Base-by-base conservation (phyloP, 2,329 filamentous ascomycete genomes). In the Neodidymelliopsis sp. region DNA sequence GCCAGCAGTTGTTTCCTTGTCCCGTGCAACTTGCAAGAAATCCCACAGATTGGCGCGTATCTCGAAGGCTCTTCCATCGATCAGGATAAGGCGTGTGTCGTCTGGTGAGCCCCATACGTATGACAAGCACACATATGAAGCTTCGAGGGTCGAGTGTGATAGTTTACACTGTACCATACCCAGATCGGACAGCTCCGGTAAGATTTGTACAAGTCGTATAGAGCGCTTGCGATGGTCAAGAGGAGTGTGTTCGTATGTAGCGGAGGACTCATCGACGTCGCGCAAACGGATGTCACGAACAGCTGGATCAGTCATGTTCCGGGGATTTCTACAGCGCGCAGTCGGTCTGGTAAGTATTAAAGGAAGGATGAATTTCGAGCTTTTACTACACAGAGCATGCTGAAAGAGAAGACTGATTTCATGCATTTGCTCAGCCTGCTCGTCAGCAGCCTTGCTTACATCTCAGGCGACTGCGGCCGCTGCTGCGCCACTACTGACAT, bases 61-160 rank as follows among this genome's bases (percentile, higher is more conserved):
- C 1, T 8, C 6, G 2, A 44, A 43, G 4, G 20, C 1, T n/a
- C n/a, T n/a, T n/a, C 20, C 44, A 18, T 55, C 38, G 1, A 57
- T 44, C 0, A 38, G 4, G 2, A 53, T 36, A 2, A 10, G 18
- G 3, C 24, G 13, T n/a, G 2, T 10, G 4, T 9, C 4, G n/a
- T 10, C 28, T 2, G 20, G 11, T 0, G 30, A 24, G 1, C 49
- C 53, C 56, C 53, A 56, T 2, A 43, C 37, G 18, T 59, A 56
- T 0, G 49, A 59, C 4, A 58, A 36, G 19, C 49, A 53, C 3
- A 24, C 35, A 3, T 58, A 53, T 1, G 16, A 4, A 13, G 11
- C 19, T 3, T 49, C 36, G 8, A 40, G 24, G 2, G 46, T 38
- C 2, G 42, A 29, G 19, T 53, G 49, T 6, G 10, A 9, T 6